Conservation (phyloP, 1,284 basidiomycete genomes). For the Phylloboletellus chloephorus region DNA sequence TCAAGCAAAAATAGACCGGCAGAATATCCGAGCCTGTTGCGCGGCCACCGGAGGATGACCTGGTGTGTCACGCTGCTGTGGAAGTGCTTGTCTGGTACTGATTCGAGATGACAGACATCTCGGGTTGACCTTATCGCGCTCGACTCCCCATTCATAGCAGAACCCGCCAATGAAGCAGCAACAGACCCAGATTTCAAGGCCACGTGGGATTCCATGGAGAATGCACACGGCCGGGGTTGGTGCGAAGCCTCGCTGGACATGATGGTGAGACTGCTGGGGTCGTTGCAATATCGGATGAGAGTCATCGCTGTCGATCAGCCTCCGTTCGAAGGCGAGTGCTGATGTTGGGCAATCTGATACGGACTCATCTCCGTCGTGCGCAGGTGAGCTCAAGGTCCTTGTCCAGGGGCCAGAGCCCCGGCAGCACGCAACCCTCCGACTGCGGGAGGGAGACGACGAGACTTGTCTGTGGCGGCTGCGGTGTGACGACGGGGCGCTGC, state of each 20-base stretch:
- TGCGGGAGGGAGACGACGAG: slow-evolving; percentile 62
- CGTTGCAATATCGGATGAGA: slow-evolving; percentile 41
- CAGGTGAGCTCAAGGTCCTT: slow-evolving; percentile 62
- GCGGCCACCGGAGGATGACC: slow-evolving; percentile 13
- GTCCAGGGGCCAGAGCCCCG: slow-evolving; percentile 31
- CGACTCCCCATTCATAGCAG: slow-evolving; percentile 59
- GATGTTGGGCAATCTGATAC: background rate
- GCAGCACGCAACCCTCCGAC: slow-evolving; percentile 42
- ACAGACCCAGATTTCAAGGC: slow-evolving; percentile 44
- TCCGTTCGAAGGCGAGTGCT: slow-evolving; percentile 53
- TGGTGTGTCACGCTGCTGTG: slow-evolving; percentile 17
- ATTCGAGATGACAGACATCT: slow-evolving; percentile 31
- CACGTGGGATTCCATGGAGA: slow-evolving; percentile 49
- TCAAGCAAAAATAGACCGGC: slow-evolving; percentile 14
- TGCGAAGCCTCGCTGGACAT: slow-evolving; percentile 49
- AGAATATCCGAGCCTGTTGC: slow-evolving; percentile 2
- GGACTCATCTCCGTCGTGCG: slow-evolving; percentile 7
- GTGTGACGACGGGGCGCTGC: slow-evolving; percentile 41
- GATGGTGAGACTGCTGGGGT: slow-evolving; percentile 49
- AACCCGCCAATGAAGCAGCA: slow-evolving; percentile 30
- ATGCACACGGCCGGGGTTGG: slow-evolving; percentile 56
- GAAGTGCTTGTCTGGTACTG: slow-evolving; percentile 8
- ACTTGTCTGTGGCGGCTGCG: slow-evolving; percentile 69
- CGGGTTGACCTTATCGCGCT: slow-evolving; percentile 60
- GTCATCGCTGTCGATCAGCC: slow-evolving; percentile 48